Evolutionary conservation across 345 rosid species (phyloP).

Genomic region (Camelina laxa): DNA sequence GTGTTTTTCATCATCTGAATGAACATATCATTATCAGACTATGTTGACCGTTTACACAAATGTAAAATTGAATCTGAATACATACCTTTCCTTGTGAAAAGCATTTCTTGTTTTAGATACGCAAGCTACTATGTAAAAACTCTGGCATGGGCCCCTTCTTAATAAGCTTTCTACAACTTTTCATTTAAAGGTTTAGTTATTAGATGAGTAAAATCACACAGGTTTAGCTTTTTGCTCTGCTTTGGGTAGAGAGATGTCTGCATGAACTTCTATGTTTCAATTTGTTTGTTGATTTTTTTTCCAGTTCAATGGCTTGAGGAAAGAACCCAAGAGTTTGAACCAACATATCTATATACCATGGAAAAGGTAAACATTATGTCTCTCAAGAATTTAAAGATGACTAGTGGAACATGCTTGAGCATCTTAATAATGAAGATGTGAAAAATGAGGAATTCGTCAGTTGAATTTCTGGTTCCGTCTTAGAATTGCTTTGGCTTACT

Average conservation of each 20-base stretch:
- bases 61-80: slow-evolving; percentile 1
- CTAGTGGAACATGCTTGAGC: slow-evolving; percentile 13
- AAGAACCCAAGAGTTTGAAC: slow-evolving; percentile 82
- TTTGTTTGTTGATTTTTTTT: slow-evolving; percentile 27
- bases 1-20: slow-evolving; percentile 12
- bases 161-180: background rate
- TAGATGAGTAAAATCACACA: slow-evolving; percentile 15
- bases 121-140: background rate
- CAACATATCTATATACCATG: slow-evolving; percentile 85
- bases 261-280: background rate
- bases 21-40: slow-evolving; percentile 20
- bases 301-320: slow-evolving; percentile 87
- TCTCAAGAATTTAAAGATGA: slow-evolving; percentile 4
- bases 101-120: slow-evolving; percentile 7
- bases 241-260: slow-evolving; percentile 21
- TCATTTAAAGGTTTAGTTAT: slow-evolving; percentile 3
- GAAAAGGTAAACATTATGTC: slow-evolving; percentile 69
- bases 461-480: slow-evolving; percentile 20
- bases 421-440: slow-evolving; percentile 16
- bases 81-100: background rate
- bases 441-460: slow-evolving; percentile 10
- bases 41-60: background rate
- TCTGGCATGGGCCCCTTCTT: slow-evolving; percentile 1
- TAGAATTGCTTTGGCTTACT: slow-evolving; percentile 4
- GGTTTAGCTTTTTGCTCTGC: background rate